These are phyloP conservation scores for Tothia fuscella DNA, from an alignment of 2,329 filamentous ascomycete genomes.

Conservation along the genomic window DNA sequence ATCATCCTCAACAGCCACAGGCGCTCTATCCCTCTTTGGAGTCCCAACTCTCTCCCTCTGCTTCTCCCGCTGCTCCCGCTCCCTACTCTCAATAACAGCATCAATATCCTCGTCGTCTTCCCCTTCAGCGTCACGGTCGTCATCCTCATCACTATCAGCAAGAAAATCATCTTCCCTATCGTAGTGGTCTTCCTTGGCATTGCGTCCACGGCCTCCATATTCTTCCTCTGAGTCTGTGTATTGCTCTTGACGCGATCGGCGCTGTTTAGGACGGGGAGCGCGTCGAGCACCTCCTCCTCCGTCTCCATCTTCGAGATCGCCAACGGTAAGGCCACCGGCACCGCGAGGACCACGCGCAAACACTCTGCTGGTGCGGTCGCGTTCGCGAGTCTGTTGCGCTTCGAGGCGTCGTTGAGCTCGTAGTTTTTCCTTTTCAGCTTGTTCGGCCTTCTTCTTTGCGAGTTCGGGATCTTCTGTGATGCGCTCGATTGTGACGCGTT, in stretches of 20 bases:
- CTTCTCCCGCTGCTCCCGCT: conserved; percentile 1
- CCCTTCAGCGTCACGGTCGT: conserved; percentile 42
- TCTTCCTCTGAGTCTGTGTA: conserved; percentile 68
- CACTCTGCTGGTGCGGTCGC: conserved; percentile 41
- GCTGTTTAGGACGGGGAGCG: conserved; percentile 16
- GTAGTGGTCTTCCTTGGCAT: conserved; percentile 59
- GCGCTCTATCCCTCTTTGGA: conserved; percentile 7
- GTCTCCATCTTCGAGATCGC: conserved; percentile 55
- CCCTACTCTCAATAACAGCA: conserved; percentile 9
- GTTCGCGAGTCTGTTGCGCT: conserved; percentile 52
- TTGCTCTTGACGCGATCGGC: conserved; percentile 25
- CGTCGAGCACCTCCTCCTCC: conserved; percentile 25
- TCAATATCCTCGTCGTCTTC: conserved; percentile 32
- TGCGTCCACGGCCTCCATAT: conserved; percentile 37
- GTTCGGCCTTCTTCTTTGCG: conserved; percentile 60
- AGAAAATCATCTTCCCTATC: conserved; percentile 72
- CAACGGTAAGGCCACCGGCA: conserved; percentile 50
- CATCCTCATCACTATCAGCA: conserved; percentile 61
- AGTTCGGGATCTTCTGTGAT: conserved; percentile 65
- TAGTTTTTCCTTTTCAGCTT: conserved; percentile 61
- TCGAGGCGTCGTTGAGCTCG: conserved; percentile 55
- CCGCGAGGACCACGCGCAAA: conserved; percentile 31
- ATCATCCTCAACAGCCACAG: conserved; percentile 22
- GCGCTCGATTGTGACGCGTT: conserved; percentile 40
- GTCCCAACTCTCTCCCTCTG: conserved; percentile 2